Conservation (phyloP, 2,329 filamentous ascomycete species). For the Orbilia quercus region DNA sequence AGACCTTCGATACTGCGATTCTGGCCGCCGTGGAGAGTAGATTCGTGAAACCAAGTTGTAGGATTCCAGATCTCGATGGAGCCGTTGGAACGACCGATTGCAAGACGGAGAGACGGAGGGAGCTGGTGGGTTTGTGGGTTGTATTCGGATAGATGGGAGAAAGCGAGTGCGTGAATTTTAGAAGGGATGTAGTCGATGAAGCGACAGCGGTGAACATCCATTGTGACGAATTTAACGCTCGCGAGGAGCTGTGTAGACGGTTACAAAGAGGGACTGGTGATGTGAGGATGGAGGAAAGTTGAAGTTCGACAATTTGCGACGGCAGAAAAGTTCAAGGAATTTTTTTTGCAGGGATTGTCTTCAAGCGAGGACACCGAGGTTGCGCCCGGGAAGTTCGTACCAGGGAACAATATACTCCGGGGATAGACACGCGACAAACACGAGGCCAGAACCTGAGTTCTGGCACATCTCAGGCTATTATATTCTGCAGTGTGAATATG, state of each 20-base stretch:
- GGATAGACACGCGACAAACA: background rate
- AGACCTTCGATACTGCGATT: slow-evolving; percentile 90
- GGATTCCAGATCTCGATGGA: slow-evolving; percentile 99
- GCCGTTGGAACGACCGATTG: slow-evolving; percentile 90
- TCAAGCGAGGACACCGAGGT: slow-evolving; percentile 15
- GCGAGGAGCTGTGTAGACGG: slow-evolving; percentile 29
- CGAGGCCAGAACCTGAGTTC: background rate
- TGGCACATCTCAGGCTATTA: background rate
- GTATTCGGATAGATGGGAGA: slow-evolving; percentile 76
- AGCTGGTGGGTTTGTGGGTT: slow-evolving; percentile 65
- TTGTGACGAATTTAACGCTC: slow-evolving; percentile 63
- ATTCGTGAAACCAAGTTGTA: slow-evolving; percentile 86
- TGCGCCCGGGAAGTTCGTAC: too few species aligned
- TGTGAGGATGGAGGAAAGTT: slow-evolving; percentile 14
- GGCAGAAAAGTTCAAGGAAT: slow-evolving; percentile 37
- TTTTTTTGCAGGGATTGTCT: slow-evolving; percentile 49
- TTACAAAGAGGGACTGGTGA: slow-evolving; percentile 4
- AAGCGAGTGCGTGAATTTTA: slow-evolving; percentile 92
- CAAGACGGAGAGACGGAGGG: slow-evolving; percentile 76
- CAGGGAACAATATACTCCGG: slow-evolving; percentile 1
- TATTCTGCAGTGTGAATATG: too few species aligned
- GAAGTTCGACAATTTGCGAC: slow-evolving; percentile 37
- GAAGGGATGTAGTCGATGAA: slow-evolving; percentile 93
- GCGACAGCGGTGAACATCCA: slow-evolving; percentile 97
- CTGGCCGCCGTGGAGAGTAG: slow-evolving; percentile 82